Evolutionary conservation across 139 green algal species (phyloP), one percentile per base, ranked within the genome.

Genomic region (Chlamydomonas sp.): DNA sequence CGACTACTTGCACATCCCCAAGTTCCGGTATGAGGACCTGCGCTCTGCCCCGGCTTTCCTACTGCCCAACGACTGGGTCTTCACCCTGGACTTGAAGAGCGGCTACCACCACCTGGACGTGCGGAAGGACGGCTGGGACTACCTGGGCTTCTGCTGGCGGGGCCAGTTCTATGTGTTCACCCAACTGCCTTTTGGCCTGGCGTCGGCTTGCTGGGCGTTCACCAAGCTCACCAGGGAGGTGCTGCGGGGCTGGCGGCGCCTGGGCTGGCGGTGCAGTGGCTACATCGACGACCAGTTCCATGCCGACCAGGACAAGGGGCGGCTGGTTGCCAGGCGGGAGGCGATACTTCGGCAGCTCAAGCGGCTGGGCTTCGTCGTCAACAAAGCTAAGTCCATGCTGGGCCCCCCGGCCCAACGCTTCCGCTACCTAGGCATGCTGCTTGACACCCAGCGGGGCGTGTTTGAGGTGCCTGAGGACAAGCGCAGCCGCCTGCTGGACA

Each of bases 141-240:
- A 85, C 80, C 20, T 85, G 0, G 80, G 80, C 17, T 85, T 85
- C 5, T 3, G 9, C 6, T 85, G 80, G 80, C 66, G 67, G 2
- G 67, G 80, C 2, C 3, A 17, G 3, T 78, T 78, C 58, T 85
- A 85, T 58, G 80, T 85, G 7, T 85, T 85, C 57, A 85, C 80
- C 1, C 80, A 85, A 58, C 80, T 85, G 2, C 80, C 80, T 3
- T 88, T 88, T 63, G 84, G 84, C 4, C 76, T 88, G 2, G 75
- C 84, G 1, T 17, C 57, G 2, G 84, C 84, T 0, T 83, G 75
- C 74, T 88, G 84, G 75, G 84, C 74, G 0, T 88, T 88, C 64
- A 88, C 84, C 31, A 88, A 83, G 77, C 74, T 88, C 58, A 83
- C 31, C 49, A 74, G 75, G 3, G 63, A 88, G 63, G 60, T 88